Evolutionary conservation across 176 grass and related monocot species (phyloP).

Genomic region (Bromus sterilis): DNA sequence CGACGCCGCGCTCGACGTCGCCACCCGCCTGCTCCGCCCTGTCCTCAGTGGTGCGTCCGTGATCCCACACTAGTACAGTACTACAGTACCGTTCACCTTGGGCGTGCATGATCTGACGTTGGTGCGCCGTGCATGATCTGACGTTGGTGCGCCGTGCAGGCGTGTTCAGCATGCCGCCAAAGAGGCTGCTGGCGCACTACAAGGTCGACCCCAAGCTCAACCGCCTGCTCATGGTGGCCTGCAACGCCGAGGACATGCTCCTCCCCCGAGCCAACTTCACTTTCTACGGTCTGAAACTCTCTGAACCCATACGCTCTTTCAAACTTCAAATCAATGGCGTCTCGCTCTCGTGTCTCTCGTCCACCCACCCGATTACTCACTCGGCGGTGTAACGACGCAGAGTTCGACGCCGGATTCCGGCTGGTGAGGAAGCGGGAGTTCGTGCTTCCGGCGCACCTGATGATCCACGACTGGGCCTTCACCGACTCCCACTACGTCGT

Average conservation of each 20-base stretch:
- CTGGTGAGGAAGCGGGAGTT: conserved; percentile 73
- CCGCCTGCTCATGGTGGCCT: conserved; percentile 71
- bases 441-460: conserved; percentile 68
- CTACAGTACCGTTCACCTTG: too few species aligned
- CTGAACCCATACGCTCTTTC: not conserved
- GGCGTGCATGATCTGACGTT: not conserved
- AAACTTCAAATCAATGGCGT: not conserved
- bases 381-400: conserved; percentile 9
- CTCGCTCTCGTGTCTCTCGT: too few species aligned
- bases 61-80: too few species aligned
- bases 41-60: conserved; percentile 49
- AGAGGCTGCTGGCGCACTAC: conserved; percentile 86
- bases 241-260: conserved; percentile 95
- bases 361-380: not conserved
- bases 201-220: conserved; percentile 58
- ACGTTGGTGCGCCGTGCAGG: conserved; percentile 39
- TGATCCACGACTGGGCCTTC: conserved; percentile 99
- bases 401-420: conserved; percentile 61
- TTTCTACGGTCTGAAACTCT: conserved; percentile 46
- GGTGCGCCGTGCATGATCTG: not conserved
- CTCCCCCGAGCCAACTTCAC: conserved; percentile 89
- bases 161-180: conserved; percentile 69
- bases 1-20: conserved; percentile 47
- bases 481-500: conserved; percentile 76
- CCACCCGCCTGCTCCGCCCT: conserved; percentile 50